Evolutionary conservation across 163 green algal species (phyloP), one percentile per base, ranked within the genome.

Genomic region (Prototheca cutis): DNA sequence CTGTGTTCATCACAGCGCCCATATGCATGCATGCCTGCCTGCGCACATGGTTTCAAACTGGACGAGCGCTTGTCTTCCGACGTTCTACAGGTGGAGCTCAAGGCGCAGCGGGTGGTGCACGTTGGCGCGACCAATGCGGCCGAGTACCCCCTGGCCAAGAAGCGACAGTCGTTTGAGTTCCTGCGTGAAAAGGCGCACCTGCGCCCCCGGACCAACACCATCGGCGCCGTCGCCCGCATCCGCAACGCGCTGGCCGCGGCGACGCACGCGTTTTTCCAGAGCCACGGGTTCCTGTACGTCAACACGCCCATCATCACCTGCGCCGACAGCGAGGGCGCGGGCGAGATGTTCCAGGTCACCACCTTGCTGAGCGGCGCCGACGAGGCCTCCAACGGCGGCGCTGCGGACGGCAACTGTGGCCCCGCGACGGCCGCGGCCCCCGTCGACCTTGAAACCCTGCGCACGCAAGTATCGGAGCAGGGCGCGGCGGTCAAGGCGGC

Each of bases 331-430:
- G 93, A 99, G 74, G 93, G 93, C 31, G 93, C 93, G 23, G 93
- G 93, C 17, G 93, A 99, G 80, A 94, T 97, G 87, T 99, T 99
- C 79, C 89, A 97, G 83, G 89, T 96, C 51, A 97, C 88, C 13
- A 95, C 87, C 15, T 71, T 97, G 62, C 73, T 97, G 49, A 8
- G 25, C 28, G 49, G 27, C 49, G 49, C 49, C 21, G 49, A 56
- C 49, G 49, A 6, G 8, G 27, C 49, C 13, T 24, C 49, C n/a
- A n/a, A n/a, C n/a, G n/a, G n/a, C n/a, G n/a, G n/a, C n/a, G n/a
- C n/a, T n/a, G n/a, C n/a, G n/a, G n/a, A n/a, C n/a, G n/a, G n/a
- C n/a, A n/a, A n/a, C n/a, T n/a, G 8, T 15, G 15, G 47, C 6
- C 13, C 49, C 27, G 13, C 49, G 13, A 4, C 49, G 10, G 49